phyloP scores from a whole-genome alignment of 169 alveolate genomes.

The Plasmodium fragile region DNA sequence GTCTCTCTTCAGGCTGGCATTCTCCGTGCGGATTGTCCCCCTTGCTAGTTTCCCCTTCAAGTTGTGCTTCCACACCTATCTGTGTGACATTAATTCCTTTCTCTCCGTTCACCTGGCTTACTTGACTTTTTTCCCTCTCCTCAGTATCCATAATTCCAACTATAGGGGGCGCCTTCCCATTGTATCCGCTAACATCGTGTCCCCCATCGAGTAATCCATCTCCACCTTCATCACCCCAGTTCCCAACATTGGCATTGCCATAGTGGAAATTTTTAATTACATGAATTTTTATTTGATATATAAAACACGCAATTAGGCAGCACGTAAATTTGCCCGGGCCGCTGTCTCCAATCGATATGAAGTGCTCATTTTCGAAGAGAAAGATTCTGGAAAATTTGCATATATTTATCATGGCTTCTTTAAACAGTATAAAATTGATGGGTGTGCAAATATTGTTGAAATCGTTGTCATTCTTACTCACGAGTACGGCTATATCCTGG shows the following conservation, averaged over 20 bases:
- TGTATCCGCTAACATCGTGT: not conserved
- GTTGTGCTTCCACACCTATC: not conserved
- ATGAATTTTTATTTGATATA: conserved; percentile 73
- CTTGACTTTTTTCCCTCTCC: not conserved
- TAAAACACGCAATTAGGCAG: conserved; percentile 71
- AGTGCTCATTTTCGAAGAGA: conserved; percentile 76
- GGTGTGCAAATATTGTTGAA: conserved; percentile 42
- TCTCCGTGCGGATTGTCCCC: not conserved
- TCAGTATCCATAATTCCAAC: not conserved
- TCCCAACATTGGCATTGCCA: conserved; percentile 4
- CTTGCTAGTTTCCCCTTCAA: not conserved
- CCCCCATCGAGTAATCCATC: not conserved
- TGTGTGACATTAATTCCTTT: not conserved
- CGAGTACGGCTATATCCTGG: conserved; percentile 46
- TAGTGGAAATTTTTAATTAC: conserved; percentile 70
- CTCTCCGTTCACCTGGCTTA: not conserved
- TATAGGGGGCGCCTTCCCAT: not conserved
- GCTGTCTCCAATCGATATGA: conserved; percentile 76
- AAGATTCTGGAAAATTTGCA: conserved; percentile 74
- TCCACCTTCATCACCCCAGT: not conserved
- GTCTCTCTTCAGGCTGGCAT: not conserved
- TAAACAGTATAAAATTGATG: conserved; percentile 69
- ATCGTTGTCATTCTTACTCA: conserved; percentile 69
- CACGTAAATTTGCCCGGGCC: conserved; percentile 65
- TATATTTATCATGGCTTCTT: conserved; percentile 73